phyloP scores from a whole-genome alignment of 1,284 basidiomycete species.

The Papiliotrema fonsecae region DNA sequence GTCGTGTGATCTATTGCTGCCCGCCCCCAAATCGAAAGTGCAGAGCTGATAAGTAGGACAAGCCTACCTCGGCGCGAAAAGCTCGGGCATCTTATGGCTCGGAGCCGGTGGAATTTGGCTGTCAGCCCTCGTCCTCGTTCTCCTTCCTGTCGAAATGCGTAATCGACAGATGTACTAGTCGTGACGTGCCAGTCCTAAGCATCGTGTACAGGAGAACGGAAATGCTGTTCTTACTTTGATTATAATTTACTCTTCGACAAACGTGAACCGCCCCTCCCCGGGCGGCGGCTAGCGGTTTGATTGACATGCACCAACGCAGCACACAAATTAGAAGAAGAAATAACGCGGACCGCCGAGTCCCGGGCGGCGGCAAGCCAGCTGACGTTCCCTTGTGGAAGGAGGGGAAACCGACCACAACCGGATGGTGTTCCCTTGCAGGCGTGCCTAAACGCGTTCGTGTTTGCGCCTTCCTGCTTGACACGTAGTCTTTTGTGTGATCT shows the following conservation, averaged over 20 bases:
- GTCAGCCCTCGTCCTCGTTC: conserved; percentile 27
- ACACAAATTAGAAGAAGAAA: too few species aligned
- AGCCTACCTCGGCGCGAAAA: conserved; percentile 26
- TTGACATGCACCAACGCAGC: too few species aligned
- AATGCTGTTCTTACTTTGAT: background rate
- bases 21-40: background rate
- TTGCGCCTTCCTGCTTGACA: too few species aligned
- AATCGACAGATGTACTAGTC: conserved; percentile 40
- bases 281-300: too few species aligned
- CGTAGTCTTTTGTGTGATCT: too few species aligned
- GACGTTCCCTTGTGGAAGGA: too few species aligned
- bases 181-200: background rate
- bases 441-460: too few species aligned
- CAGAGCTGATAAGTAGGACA: conserved; percentile 13
- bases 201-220: background rate
- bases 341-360: too few species aligned
- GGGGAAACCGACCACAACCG: background rate
- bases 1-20: too few species aligned
- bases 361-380: too few species aligned
- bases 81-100: conserved; percentile 38
- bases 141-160: conserved; percentile 40
- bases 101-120: conserved; percentile 42
- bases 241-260: too few species aligned
- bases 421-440: background rate
- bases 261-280: too few species aligned